Conservation (phyloP, 2,329 filamentous ascomycete genomes). For the Didymella sp. region DNA sequence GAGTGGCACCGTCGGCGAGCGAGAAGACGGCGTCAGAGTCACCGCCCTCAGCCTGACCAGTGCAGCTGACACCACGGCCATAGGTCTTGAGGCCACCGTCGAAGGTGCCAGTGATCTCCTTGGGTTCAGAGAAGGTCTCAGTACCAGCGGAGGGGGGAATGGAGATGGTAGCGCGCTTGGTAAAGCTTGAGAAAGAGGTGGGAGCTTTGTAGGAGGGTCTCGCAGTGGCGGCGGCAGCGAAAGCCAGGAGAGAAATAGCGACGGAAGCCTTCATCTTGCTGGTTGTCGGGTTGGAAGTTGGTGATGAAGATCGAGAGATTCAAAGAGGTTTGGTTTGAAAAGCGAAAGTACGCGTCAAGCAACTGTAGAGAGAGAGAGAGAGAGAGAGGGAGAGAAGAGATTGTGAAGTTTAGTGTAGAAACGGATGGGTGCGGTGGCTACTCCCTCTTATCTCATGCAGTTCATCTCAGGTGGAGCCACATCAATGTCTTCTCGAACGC, state of each 20-base stretch:
- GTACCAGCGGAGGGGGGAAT: constrained; percentile 32
- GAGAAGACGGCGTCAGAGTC: constrained; percentile 59
- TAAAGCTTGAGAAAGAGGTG: constrained; percentile 25
- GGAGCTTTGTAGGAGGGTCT: constrained; percentile 25
- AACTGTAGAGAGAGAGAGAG: constrained; percentile 21
- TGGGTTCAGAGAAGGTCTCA: constrained; percentile 27
- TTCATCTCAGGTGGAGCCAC: neutral
- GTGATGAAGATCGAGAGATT: constrained; percentile 15
- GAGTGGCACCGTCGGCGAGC: constrained; percentile 56
- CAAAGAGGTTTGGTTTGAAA: constrained; percentile 25
- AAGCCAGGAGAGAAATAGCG: constrained; percentile 30
- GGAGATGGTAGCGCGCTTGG: constrained; percentile 31
- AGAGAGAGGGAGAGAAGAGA: constrained; percentile 22
- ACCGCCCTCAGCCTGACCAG: constrained; percentile 52
- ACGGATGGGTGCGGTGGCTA: constrained; percentile 8
- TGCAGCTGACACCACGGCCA: constrained; percentile 44
- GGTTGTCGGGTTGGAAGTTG: constrained; percentile 8
- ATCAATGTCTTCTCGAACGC: constrained; percentile 11
- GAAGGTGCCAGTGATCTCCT: constrained; percentile 28
- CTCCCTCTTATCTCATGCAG: constrained; percentile 21
- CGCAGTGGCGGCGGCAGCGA: constrained; percentile 31
- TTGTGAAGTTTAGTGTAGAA: constrained; percentile 19
- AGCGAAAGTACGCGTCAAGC: constrained; percentile 36
- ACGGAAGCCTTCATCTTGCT: constrained; percentile 37
- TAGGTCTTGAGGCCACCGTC: constrained; percentile 36